Evolutionary conservation across 768 basidiomycete species (phyloP).

Genomic region (Amanita pallidorosea): DNA sequence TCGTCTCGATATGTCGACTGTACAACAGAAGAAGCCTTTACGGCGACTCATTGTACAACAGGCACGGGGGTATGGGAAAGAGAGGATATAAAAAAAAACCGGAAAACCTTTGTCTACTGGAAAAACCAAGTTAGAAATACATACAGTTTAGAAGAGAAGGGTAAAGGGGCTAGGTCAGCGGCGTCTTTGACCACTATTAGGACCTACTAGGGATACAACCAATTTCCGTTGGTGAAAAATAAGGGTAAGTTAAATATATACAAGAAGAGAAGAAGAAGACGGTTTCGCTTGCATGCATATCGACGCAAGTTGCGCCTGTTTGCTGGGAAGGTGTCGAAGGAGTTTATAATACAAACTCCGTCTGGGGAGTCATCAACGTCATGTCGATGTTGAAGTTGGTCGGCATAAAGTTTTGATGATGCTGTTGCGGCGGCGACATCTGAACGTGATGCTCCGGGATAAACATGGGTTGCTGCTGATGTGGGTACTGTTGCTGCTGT

Average conservation of each 20-base stretch:
- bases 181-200: background rate
- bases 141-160: background rate
- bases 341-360: background rate
- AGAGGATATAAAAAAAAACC: background rate
- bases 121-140: constrained; percentile 1
- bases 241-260: background rate
- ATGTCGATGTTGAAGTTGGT: background rate
- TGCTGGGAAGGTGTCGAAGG: background rate
- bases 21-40: constrained; percentile 8
- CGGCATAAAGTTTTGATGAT: background rate
- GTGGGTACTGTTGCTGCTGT: background rate
- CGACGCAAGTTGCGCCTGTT: too few relatives aligned
- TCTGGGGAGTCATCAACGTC: background rate
- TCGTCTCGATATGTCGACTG: too few relatives aligned
- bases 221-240: background rate
- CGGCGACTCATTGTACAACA: background rate
- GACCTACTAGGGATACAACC: background rate
- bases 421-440: background rate
- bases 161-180: background rate
- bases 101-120: background rate
- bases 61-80: background rate
- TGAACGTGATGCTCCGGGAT: background rate
- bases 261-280: background rate
- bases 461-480: background rate
- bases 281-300: background rate